A percentile compares a stretch with the other conserved stretches of the same genome.
These are phyloP conservation scores for Trichoderma asperellum DNA, from an alignment of 2,329 filamentous ascomycete species.

Conservation along the genomic window DNA sequence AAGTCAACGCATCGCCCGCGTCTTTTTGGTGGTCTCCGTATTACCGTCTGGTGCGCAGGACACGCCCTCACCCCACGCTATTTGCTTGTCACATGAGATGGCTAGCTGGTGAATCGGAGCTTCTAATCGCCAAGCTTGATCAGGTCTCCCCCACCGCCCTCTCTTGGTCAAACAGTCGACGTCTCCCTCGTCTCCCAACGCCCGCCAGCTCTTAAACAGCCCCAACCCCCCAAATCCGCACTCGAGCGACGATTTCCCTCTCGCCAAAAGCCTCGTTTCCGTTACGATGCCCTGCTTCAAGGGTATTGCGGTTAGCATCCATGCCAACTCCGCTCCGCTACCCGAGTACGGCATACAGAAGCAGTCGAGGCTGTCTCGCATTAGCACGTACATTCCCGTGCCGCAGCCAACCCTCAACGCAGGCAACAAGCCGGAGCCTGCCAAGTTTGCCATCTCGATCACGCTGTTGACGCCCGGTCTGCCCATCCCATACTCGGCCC, in stretches of 20 bases:
- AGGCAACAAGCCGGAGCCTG: constrained; percentile 81
- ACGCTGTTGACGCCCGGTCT: constrained; percentile 88
- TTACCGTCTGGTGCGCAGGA: background rate
- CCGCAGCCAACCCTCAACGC: constrained; percentile 74
- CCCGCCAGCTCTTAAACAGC: constrained; percentile 18
- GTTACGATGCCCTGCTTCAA: constrained; percentile 88
- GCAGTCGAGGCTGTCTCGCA: constrained; percentile 85
- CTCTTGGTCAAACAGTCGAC: background rate
- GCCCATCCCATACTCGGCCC: constrained; percentile 89
- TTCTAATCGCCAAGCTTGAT: constrained; percentile 28
- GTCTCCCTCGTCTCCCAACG: constrained; percentile 25
- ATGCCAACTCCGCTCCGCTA: constrained; percentile 78
- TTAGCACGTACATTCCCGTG: constrained; percentile 96
- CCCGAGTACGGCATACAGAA: constrained; percentile 94
- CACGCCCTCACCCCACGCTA: constrained; percentile 15
- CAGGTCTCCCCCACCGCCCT: constrained; percentile 30
- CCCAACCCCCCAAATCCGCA: constrained; percentile 2
- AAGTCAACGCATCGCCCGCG: constrained; percentile 1
- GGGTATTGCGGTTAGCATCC: constrained; percentile 97
- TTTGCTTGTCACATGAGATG: constrained; percentile 30
- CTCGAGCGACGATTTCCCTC: background rate
- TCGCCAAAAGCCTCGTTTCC: constrained; percentile 38
- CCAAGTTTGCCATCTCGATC: constrained; percentile 97
- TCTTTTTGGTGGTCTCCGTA: background rate
- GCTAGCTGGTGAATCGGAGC: constrained; percentile 33